phyloP scores from a whole-genome alignment of 805 yeast species.

The Tetrapisispora phaffii region DNA sequence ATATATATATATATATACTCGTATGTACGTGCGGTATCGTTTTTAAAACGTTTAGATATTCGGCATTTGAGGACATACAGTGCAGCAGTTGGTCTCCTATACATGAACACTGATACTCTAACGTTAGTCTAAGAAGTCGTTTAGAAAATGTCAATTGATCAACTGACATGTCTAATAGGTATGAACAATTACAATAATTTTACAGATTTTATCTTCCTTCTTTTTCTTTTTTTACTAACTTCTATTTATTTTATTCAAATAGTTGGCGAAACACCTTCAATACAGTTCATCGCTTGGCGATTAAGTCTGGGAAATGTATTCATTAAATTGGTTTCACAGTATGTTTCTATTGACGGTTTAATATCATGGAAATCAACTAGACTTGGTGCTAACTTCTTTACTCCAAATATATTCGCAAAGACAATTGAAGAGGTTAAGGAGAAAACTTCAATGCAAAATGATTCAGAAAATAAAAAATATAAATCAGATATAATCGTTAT shows the following conservation, averaged over 20 bases:
- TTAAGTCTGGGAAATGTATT: slow-evolving; percentile 25
- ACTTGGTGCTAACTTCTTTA: slow-evolving; percentile 26
- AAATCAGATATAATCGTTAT: slow-evolving; percentile 21
- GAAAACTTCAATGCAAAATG: slow-evolving; percentile 6
- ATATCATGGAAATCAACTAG: slow-evolving; percentile 28
- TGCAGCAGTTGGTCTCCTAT: neutral
- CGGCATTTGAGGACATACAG: no score
- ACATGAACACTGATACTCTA: neutral
- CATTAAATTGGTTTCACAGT: slow-evolving; percentile 22
- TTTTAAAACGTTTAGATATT: no score
- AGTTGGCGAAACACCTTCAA: slow-evolving; percentile 28
- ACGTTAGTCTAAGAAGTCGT: neutral
- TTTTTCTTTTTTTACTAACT: neutral
- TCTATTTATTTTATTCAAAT: neutral
- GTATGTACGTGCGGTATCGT: no score
- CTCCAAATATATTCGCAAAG: slow-evolving; percentile 25
- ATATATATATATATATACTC: no score
- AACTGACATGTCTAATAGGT: slow-evolving; percentile 5
- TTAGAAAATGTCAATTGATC: neutral
- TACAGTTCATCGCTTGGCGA: slow-evolving; percentile 29
- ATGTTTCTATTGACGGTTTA: slow-evolving; percentile 25
- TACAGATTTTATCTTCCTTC: neutral
- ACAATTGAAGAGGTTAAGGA: slow-evolving; percentile 12
- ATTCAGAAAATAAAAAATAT: slow-evolving; percentile 8
- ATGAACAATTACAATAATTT: neutral